Conservation (phyloP, 202 grass and related monocot genomes). For the Panicum hallii region DNA sequence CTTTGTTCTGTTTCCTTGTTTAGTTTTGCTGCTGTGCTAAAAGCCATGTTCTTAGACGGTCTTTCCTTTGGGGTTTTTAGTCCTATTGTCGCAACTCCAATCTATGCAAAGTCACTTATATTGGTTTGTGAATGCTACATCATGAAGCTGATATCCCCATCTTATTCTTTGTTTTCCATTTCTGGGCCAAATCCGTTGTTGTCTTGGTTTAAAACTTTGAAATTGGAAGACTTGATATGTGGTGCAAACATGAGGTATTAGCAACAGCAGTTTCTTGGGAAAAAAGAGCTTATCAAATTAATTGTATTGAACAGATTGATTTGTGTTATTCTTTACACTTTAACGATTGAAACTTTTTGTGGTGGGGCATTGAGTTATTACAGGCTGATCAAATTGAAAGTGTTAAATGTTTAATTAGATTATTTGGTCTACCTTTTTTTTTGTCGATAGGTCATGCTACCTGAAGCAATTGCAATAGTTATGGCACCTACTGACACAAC, state of each 20-base stretch:
- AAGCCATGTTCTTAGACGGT: not conserved
- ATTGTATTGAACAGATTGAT: not conserved
- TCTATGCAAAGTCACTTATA: not conserved
- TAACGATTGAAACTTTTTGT: not conserved
- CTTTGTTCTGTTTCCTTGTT: not conserved
- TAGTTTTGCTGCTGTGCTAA: not conserved
- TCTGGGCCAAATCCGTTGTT: too few species aligned
- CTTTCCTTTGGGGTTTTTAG: not conserved
- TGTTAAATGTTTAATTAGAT: constrained; percentile 19
- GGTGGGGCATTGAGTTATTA: not conserved
- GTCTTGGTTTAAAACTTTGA: not conserved
- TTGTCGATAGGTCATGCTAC: constrained; percentile 90
- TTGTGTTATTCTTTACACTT: not conserved
- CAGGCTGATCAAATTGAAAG: constrained; percentile 20
- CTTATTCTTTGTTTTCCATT: not conserved
- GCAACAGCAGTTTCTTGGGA: not conserved
- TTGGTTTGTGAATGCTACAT: not conserved
- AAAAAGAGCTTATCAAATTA: not conserved
- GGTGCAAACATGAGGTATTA: not conserved
- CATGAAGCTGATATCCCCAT: not conserved
- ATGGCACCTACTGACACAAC: constrained; percentile 97
- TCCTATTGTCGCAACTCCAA: not conserved
- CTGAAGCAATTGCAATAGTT: constrained; percentile 99
- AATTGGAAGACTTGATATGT: not conserved
- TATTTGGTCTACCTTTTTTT: constrained; percentile 12